Conservation (phyloP, 371 early-diverging fungal genomes). For the Lichtheimia corymbifera region DNA sequence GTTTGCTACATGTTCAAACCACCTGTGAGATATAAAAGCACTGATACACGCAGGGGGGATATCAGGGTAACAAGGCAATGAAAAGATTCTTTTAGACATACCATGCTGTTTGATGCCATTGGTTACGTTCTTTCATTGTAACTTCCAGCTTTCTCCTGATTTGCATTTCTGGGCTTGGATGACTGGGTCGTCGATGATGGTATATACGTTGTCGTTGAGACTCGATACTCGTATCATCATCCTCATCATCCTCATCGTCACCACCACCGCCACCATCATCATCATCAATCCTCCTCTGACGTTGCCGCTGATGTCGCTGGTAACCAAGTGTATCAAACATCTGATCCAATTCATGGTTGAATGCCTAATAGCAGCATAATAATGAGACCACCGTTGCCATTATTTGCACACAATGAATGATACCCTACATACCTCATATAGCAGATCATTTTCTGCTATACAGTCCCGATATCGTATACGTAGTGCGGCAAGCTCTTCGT, state of each 20-base stretch:
- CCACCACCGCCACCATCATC: not conserved
- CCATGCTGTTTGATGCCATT: conserved; percentile 43
- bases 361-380: conserved; percentile 10
- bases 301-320: not conserved
- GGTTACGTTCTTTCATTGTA: conserved; percentile 34
- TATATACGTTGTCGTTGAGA: not conserved
- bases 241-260: conserved; percentile 2
- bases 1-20: conserved; percentile 9
- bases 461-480: conserved; percentile 16
- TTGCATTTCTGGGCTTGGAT: conserved; percentile 35
- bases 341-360: conserved; percentile 27
- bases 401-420: not conserved
- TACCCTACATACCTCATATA: conserved; percentile 1
- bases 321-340: conserved; percentile 5
- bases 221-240: not conserved
- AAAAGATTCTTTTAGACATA: conserved; percentile 12
- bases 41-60: too few relatives aligned
- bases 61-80: not conserved
- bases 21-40: too few relatives aligned
- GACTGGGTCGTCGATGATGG: conserved; percentile 14
- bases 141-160: conserved; percentile 26
- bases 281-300: not conserved
- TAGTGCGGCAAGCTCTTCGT: conserved; percentile 17
- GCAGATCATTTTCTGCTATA: conserved; percentile 21
- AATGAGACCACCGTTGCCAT: too few relatives aligned